Base-by-base conservation (phyloP, 192 early-diverging fungal genomes). In the Backusella westeae region DNA sequence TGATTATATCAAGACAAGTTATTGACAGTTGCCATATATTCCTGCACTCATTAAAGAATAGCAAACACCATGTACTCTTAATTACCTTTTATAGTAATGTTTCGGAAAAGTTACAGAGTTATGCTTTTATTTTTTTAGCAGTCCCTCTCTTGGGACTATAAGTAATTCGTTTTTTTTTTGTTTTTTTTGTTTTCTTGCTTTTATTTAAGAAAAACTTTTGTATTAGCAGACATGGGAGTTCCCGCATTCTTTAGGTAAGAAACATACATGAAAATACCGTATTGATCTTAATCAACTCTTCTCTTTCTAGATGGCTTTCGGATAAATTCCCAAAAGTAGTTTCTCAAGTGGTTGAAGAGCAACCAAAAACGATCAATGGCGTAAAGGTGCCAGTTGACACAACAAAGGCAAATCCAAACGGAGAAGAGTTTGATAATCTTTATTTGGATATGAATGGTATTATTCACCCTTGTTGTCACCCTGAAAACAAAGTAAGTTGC, bases 371-470 rank as follows among this genome's bases (percentile, higher is more conserved):
- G 39, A 75, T 96, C 73, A 91, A 98, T 75, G 96, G 94, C 26
- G 78, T 91, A 6, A 80, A 82, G 21, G 85, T 98, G 6, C 95
- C 96, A 7, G 92, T 97, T 17, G 96, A 99, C 80, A 88, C 90
- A 32, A 92, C 93, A 19, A 87, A 92, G 72, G 93, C 94, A 23
- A 97, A 97, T 81, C 97, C 96, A 4, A 99, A 97, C 76, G 92
- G 92, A 21, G 86, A 89, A 14, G 95, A 97, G 78, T 94, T 95
- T 77, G 97, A 98, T 86, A 98, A 99, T 74, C 83, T 99, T 19
- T 99, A 99, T 82, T 85, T 99, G 72, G 98, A 99, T 84, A 98
- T 99, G 97, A 99, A 99, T 82, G 97, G 96, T 71, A 94, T 96
- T 72, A 91, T 96, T 56, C 94, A 96, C 79, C 93, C 93, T 34